Evolutionary conservation across 1,139 yeast genomes (phyloP).

Genomic region (Arxiozyma heterogenica): DNA sequence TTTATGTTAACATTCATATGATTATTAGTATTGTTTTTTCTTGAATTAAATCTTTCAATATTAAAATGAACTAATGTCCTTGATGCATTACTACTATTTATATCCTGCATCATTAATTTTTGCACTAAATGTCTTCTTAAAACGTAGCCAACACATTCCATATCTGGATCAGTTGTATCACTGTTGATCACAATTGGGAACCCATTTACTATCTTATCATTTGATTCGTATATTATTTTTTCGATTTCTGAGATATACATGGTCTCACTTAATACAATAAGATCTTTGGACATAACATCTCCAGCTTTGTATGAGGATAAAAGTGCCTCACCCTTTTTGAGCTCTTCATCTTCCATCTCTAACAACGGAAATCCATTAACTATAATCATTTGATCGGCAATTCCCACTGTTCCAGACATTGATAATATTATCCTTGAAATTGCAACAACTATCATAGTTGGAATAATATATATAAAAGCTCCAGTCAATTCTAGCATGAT

Average conservation of each 20-base stretch:
- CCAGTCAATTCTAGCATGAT: constrained; percentile 96
- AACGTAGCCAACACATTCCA: constrained; percentile 26
- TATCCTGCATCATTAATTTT: constrained; percentile 11
- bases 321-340: constrained; percentile 47
- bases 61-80: constrained; percentile 15
- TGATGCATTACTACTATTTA: constrained; percentile 10
- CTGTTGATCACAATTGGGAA: constrained; percentile 43
- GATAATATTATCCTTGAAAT: constrained; percentile 75
- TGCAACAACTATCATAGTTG: constrained; percentile 93
- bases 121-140: constrained; percentile 19
- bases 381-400: constrained; percentile 89
- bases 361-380: constrained; percentile 84
- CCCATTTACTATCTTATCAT: constrained; percentile 39
- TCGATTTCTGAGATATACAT: constrained; percentile 31
- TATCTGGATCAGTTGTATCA: constrained; percentile 17
- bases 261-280: constrained; percentile 42
- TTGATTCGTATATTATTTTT: constrained; percentile 16
- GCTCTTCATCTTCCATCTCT: constrained; percentile 63
- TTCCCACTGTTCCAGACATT: constrained; percentile 72
- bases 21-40: constrained; percentile 12
- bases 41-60: constrained; percentile 7
- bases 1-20: constrained; percentile 7
- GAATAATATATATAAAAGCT: constrained; percentile 79
- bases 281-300: constrained; percentile 56
- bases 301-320: constrained; percentile 42